Evolutionary conservation across 2,329 filamentous ascomycete species (phyloP).

Genomic region (Pseudocercospora crystallina): DNA sequence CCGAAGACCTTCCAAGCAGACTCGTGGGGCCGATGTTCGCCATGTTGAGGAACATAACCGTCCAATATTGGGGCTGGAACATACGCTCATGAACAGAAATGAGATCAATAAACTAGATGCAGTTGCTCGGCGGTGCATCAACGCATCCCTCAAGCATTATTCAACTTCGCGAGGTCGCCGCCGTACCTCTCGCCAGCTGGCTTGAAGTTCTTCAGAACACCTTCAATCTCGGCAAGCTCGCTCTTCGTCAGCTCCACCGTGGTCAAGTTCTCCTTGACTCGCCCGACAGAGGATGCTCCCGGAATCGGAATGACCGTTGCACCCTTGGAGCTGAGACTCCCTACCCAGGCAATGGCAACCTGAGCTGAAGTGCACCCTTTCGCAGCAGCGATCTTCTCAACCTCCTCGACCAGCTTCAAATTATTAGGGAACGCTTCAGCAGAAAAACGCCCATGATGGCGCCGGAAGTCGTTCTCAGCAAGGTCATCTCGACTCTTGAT

Average conservation of each 20-base stretch:
- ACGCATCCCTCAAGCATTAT: too few relatives aligned
- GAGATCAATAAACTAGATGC: too few relatives aligned
- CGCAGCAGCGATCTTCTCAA: constrained; percentile 58
- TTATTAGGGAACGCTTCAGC: constrained; percentile 63
- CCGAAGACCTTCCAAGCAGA: too few relatives aligned
- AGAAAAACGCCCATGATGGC: constrained; percentile 57
- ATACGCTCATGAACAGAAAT: too few relatives aligned
- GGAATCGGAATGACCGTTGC: constrained; percentile 48
- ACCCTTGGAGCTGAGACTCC: constrained; percentile 29
- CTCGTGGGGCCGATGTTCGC: too few relatives aligned
- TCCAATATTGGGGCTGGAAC: too few relatives aligned
- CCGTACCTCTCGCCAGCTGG: too few relatives aligned
- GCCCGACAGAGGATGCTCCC: constrained; percentile 36
- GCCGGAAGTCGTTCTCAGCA: constrained; percentile 50
- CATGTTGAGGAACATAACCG: too few relatives aligned
- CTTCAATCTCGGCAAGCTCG: constrained; percentile 51
- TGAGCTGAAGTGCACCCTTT: constrained; percentile 53
- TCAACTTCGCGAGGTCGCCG: too few relatives aligned
- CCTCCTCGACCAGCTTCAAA: constrained; percentile 57
- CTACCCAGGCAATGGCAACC: constrained; percentile 51
- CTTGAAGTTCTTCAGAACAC: constrained; percentile 45
- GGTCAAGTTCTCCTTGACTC: constrained; percentile 42
- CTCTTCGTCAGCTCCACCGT: constrained; percentile 41
- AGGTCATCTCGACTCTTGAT: constrained; percentile 55
- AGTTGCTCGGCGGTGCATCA: too few relatives aligned